phyloP scores from a whole-genome alignment of 108 stramenopile species.

The Nitzschia sp. region DNA sequence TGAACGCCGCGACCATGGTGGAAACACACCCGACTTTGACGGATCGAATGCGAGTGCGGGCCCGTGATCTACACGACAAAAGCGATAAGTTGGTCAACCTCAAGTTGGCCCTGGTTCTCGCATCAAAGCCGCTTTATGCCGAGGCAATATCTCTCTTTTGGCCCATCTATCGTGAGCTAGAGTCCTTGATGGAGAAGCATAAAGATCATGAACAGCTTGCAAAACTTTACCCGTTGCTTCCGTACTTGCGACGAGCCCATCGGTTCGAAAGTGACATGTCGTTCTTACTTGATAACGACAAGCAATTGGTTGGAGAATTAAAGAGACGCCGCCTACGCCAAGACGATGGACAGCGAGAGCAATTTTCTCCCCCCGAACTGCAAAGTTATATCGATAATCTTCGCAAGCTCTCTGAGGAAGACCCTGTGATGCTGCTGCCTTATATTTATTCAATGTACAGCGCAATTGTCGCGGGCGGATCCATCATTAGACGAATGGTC shows the following conservation, averaged over 20 bases:
- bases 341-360: conserved; percentile 3
- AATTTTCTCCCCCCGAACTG: conserved; percentile 2
- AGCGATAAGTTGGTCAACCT: conserved; percentile 18
- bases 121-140: conserved; percentile 20
- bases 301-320: not conserved
- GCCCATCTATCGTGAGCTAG: conserved; percentile 17
- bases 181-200: conserved; percentile 8
- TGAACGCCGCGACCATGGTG: no score
- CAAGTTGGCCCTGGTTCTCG: conserved; percentile 18
- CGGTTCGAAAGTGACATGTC: conserved; percentile 6
- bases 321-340: not conserved
- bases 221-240: not conserved
- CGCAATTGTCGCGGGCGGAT: conserved; percentile 10
- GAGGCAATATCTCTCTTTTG: conserved; percentile 30
- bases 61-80: conserved; percentile 16
- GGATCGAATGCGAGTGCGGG: not conserved
- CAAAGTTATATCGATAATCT: conserved; percentile 5
- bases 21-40: not conserved
- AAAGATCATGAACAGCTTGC: conserved; percentile 6
- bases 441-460: conserved; percentile 18
- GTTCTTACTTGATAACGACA: not conserved
- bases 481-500: not conserved
- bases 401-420: conserved; percentile 1
- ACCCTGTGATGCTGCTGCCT: not conserved
- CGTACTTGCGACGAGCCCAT: not conserved